phyloP scores from a whole-genome alignment of 139 green algal genomes.

The Picochlorum sp. region DNA sequence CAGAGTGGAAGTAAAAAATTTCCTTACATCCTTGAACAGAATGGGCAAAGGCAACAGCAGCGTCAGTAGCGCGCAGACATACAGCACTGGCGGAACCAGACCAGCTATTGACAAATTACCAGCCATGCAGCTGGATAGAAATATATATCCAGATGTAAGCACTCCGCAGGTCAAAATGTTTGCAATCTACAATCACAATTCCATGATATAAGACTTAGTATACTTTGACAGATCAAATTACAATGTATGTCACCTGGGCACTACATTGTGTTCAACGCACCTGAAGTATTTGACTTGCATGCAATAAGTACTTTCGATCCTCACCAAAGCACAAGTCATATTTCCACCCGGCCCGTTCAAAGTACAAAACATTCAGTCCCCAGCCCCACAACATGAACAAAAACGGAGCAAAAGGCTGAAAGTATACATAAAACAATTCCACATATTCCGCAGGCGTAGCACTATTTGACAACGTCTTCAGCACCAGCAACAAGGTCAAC shows the following conservation, averaged over 20 bases:
- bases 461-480: too few species aligned
- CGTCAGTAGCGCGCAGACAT: constrained; percentile 18
- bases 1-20: constrained; percentile 52
- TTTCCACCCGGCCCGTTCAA: constrained; percentile 29
- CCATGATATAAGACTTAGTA: constrained; percentile 2
- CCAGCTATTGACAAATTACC: constrained; percentile 1
- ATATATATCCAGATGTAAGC: constrained; percentile 17
- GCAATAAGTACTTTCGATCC: constrained; percentile 43
- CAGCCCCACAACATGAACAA: constrained; percentile 71
- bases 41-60: constrained; percentile 32
- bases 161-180: constrained; percentile 24
- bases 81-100: constrained; percentile 34
- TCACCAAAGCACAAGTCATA: constrained; percentile 61
- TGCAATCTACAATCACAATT: too few species aligned
- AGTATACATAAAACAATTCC: constrained; percentile 47
- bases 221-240: background rate
- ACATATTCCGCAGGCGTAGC: background rate
- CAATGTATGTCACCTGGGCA: background rate
- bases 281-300: constrained; percentile 19
- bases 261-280: background rate
- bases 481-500: too few species aligned
- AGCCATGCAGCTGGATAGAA: background rate
- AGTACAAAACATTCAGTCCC: constrained; percentile 41
- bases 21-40: constrained; percentile 23
- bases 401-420: constrained; percentile 55